These are phyloP conservation scores for Cynanchum wilfordii DNA, from an alignment of 257 asterid genomes.

Conservation along the genomic window DNA sequence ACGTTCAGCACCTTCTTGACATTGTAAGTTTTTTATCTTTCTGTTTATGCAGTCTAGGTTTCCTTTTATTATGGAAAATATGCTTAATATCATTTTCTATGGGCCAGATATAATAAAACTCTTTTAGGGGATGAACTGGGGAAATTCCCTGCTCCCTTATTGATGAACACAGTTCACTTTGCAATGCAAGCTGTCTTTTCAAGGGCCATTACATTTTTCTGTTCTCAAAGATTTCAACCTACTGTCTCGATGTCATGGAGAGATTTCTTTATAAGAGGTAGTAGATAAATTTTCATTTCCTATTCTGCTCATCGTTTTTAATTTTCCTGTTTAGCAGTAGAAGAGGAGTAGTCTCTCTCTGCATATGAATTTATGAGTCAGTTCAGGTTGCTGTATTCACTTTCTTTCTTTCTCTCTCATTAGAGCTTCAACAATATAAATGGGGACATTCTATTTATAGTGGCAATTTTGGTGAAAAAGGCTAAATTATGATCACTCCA, in stretches of 20 bases:
- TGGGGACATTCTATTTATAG: not conserved
- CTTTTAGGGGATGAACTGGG: constrained; percentile 94
- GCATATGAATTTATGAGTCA: not conserved
- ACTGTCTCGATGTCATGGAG: constrained; percentile 74
- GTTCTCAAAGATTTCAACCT: constrained; percentile 74
- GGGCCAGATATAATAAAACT: constrained; percentile 86
- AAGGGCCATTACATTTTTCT: constrained; percentile 81
- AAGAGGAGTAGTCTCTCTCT: not conserved
- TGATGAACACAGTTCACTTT: constrained; percentile 94
- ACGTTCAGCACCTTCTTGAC: constrained; percentile 91
- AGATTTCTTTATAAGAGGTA: constrained; percentile 66
- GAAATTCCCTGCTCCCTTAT: constrained; percentile 90
- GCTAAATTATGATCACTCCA: not conserved
- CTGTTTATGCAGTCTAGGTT: not conserved
- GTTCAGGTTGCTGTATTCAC: not conserved
- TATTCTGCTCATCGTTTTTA: not conserved
- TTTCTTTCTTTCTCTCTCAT: not conserved
- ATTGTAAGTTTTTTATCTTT: constrained; percentile 51
- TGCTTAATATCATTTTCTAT: constrained; percentile 12
- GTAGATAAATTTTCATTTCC: not conserved
- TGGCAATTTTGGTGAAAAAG: not conserved
- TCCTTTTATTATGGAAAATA: not conserved
- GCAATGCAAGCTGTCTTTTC: constrained; percentile 93
- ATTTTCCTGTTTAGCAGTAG: not conserved
- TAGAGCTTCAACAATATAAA: not conserved